Percentiles rank a stretch among this genome's conserved stretches.
Conservation (phyloP, 805 yeast genomes). For the Cyberlindnera sargentensis region DNA sequence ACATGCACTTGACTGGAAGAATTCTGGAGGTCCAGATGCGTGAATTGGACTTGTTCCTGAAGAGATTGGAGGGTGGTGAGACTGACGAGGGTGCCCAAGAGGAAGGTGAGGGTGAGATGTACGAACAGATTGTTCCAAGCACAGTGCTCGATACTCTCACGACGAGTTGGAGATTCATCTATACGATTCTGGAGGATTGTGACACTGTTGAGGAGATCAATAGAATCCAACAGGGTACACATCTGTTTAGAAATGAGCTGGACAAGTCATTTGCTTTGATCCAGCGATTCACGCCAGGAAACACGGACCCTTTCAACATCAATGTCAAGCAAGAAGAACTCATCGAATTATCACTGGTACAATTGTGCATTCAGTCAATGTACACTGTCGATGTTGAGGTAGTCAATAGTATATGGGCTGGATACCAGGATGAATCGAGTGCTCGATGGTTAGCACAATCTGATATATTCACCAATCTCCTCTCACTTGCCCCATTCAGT, state of each 20-base stretch:
- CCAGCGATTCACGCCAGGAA: neutral
- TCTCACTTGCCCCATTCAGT: neutral
- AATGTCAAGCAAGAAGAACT: slow-evolving; percentile 9
- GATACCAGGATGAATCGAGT: neutral
- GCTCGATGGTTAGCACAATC: slow-evolving; percentile 13
- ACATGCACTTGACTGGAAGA: slow-evolving; percentile 3
- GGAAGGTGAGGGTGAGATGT: slow-evolving; percentile 9
- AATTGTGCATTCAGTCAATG: slow-evolving; percentile 8
- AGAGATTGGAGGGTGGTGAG: slow-evolving; percentile 11
- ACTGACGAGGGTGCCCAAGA: slow-evolving; percentile 10
- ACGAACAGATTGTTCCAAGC: slow-evolving; percentile 22
- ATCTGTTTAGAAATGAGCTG: slow-evolving; percentile 3
- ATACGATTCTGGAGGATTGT: slow-evolving; percentile 9
- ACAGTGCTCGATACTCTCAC: slow-evolving; percentile 16
- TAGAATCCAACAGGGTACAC: slow-evolving; percentile 2
- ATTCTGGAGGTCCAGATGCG: slow-evolving; percentile 12
- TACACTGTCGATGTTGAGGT: slow-evolving; percentile 3
- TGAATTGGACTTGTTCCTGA: slow-evolving; percentile 16
- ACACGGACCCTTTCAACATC: slow-evolving; percentile 4
- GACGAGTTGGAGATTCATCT: slow-evolving; percentile 7
- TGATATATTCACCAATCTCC: slow-evolving; percentile 12
- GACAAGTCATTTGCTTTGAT: neutral
- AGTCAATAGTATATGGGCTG: slow-evolving; percentile 8
- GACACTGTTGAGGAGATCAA: slow-evolving; percentile 12
- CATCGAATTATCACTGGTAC: slow-evolving; percentile 8